Conservation (phyloP, 352 stramenopile genomes). For the Globisporangium camurandrum region DNA sequence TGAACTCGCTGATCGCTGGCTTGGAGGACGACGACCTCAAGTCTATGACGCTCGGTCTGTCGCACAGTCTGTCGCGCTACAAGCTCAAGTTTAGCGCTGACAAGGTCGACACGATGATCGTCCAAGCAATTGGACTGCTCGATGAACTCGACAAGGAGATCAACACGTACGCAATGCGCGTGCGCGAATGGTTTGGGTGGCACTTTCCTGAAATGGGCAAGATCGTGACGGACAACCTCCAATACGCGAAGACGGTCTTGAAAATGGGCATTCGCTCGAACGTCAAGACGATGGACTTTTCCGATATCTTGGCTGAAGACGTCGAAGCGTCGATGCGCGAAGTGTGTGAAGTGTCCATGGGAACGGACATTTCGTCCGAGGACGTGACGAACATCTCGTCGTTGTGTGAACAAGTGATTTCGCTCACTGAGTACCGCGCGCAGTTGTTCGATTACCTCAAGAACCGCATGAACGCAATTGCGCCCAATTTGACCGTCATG, state of each 20-base stretch:
- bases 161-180: constrained; percentile 99
- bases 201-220: constrained; percentile 97
- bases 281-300: constrained; percentile 92
- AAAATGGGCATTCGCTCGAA: constrained; percentile 92
- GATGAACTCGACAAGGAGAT: constrained; percentile 99
- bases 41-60: constrained; percentile 99
- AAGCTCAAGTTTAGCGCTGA: constrained; percentile 99
- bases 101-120: constrained; percentile 99
- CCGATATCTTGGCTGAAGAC: constrained; percentile 82
- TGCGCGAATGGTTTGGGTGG: constrained; percentile 99
- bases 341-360: constrained; percentile 98
- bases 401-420: constrained; percentile 90
- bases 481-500: constrained; percentile 99
- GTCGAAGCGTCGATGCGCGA: constrained; percentile 95
- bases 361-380: constrained; percentile 98
- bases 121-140: constrained; percentile 98
- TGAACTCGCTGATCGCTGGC: constrained; percentile 91
- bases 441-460: constrained; percentile 99
- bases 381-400: constrained; percentile 97
- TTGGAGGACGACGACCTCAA: constrained; percentile 88
- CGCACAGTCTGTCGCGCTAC: constrained; percentile 97
- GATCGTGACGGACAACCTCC: constrained; percentile 97
- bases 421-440: constrained; percentile 84
- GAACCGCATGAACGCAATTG: constrained; percentile 99
- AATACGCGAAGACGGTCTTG: constrained; percentile 97